Evolutionary conservation across 2,329 filamentous ascomycete species (phyloP).

Genomic region (Diplocarpon mali): DNA sequence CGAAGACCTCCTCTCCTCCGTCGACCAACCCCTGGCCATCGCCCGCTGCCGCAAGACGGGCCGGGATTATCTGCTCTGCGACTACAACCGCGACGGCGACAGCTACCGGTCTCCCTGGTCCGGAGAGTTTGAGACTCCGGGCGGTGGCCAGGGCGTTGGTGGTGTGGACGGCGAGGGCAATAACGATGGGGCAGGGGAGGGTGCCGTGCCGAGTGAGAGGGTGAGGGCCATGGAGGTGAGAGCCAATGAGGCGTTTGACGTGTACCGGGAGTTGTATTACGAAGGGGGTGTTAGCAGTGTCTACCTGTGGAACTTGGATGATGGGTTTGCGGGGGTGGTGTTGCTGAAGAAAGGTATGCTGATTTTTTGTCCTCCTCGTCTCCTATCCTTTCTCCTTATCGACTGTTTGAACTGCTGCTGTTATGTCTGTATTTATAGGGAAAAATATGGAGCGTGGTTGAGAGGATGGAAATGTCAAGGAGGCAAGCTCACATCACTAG

Average conservation of each 20-base stretch:
- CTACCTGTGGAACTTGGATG: slow-evolving; percentile 97
- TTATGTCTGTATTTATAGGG: not conserved
- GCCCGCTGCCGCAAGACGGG: slow-evolving; percentile 79
- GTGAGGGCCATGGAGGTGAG: slow-evolving; percentile 89
- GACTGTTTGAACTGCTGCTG: not conserved
- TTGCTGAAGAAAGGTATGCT: slow-evolving; percentile 76
- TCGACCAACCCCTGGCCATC: slow-evolving; percentile 86
- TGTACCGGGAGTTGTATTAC: slow-evolving; percentile 94
- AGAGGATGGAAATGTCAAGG: not conserved
- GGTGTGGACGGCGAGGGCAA: slow-evolving; percentile 38
- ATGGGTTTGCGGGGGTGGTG: slow-evolving; percentile 94
- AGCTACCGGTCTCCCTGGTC: slow-evolving; percentile 98
- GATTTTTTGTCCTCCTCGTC: not conserved
- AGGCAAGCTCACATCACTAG: slow-evolving; percentile 31
- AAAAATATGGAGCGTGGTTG: not conserved
- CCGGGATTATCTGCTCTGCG: slow-evolving; percentile 93
- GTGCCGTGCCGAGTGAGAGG: slow-evolving; percentile 78
- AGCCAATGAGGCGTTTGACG: slow-evolving; percentile 92
- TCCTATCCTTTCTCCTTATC: not conserved
- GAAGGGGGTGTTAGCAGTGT: slow-evolving; percentile 93
- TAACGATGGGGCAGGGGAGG: slow-evolving; percentile 57
- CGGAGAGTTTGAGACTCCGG: slow-evolving; percentile 91
- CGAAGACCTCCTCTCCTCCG: slow-evolving; percentile 94
- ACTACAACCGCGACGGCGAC: slow-evolving; percentile 99
- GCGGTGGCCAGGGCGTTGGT: slow-evolving; percentile 51